These are phyloP conservation scores for Trypethelium eluteriae DNA, from an alignment of 495 filamentous ascomycete genomes.

Conservation along the genomic window DNA sequence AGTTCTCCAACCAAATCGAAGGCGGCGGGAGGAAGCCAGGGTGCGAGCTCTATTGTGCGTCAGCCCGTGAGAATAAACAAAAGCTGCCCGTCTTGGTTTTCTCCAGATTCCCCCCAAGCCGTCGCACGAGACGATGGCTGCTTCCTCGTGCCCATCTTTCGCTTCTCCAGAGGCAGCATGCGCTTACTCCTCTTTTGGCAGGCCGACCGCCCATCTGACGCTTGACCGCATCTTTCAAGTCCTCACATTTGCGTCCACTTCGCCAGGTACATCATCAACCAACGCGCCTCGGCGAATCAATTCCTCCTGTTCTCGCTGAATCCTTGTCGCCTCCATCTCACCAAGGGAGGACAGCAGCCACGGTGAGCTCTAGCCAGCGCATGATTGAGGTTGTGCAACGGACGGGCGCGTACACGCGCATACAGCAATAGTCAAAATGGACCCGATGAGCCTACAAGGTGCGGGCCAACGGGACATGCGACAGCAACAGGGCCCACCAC, in stretches of 20 bases:
- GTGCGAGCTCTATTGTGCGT: slow-evolving; percentile 1
- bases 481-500: slow-evolving; percentile 11
- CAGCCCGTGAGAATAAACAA: slow-evolving; percentile 2
- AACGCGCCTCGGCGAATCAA: slow-evolving; percentile 1
- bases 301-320: not conserved
- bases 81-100: not conserved
- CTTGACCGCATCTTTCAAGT: slow-evolving; percentile 10
- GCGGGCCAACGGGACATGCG: slow-evolving; percentile 8
- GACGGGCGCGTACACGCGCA: slow-evolving; percentile 11
- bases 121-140: slow-evolving; percentile 8
- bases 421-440: not conserved
- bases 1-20: slow-evolving; percentile 7
- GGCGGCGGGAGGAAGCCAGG: slow-evolving; percentile 10
- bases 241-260: not conserved
- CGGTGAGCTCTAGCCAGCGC: not conserved
- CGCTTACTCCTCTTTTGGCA: slow-evolving; percentile 12
- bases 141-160: not conserved
- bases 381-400: slow-evolving; percentile 7
- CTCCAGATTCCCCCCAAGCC: not conserved
- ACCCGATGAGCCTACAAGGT: slow-evolving; percentile 2
- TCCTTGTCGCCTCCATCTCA: slow-evolving; percentile 1
- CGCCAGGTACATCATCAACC: slow-evolving; percentile 2
- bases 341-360: slow-evolving; percentile 10
- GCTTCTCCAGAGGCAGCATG: slow-evolving; percentile 10
- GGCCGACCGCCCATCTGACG: slow-evolving; percentile 7